phyloP scores from a whole-genome alignment of 306 rosid species.

The Lathyrus sativus region DNA sequence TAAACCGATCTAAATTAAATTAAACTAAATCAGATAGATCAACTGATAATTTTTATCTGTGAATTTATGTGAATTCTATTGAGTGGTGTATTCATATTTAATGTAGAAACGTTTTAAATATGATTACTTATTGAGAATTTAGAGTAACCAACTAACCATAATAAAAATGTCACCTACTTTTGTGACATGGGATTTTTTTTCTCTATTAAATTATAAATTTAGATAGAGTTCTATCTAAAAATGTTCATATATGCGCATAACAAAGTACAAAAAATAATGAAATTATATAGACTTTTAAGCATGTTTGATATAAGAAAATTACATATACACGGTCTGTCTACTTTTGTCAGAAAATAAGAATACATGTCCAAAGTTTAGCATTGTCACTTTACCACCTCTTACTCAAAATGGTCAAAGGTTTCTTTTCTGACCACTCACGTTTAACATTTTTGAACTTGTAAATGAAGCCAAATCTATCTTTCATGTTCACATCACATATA shows the following conservation, averaged over 20 bases:
- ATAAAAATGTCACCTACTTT: background rate
- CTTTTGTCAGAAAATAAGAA: background rate
- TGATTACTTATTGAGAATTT: too few relatives aligned
- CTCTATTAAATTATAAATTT: background rate
- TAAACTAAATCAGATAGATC: too few relatives aligned
- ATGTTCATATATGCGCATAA: background rate
- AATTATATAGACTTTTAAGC: background rate
- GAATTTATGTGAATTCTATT: too few relatives aligned
- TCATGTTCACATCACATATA: slow-evolving; percentile 38
- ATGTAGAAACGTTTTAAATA: too few relatives aligned
- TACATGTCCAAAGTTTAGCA: background rate
- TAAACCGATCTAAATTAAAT: too few relatives aligned
- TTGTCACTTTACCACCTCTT: background rate
- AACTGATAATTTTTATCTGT: too few relatives aligned
- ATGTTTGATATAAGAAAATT: background rate
- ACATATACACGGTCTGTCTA: background rate
- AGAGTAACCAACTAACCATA: too few relatives aligned
- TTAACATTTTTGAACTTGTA: slow-evolving; percentile 1
- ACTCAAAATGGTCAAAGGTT: slow-evolving; percentile 33
- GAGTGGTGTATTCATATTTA: too few relatives aligned
- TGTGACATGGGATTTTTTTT: background rate
- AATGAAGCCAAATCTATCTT: background rate
- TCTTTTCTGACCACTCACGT: slow-evolving; percentile 32
- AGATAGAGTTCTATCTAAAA: background rate
- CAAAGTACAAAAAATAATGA: background rate